phyloP scores from a whole-genome alignment of 2,329 filamentous ascomycete genomes.

The Neonectria sp. region DNA sequence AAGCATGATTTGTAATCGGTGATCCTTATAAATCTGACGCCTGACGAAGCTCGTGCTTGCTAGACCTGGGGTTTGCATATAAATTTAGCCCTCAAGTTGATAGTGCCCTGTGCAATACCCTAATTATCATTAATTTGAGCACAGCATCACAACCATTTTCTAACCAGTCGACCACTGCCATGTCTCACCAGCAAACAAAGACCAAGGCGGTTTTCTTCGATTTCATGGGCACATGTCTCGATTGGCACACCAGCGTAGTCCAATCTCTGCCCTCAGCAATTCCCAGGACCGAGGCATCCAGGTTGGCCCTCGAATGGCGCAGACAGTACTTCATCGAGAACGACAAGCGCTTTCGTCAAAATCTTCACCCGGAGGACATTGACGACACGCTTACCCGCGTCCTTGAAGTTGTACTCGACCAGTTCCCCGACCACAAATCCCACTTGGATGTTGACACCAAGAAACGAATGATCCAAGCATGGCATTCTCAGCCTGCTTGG shows the following conservation, averaged over 20 bases:
- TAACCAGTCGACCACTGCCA: not conserved
- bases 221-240: conserved; percentile 71
- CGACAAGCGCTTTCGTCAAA: conserved; percentile 53
- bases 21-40: not conserved
- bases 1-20: not conserved
- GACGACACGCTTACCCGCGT: conserved; percentile 63
- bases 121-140: not conserved
- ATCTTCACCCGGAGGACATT: conserved; percentile 61
- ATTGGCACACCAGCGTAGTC: conserved; percentile 65
- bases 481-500: conserved; percentile 67
- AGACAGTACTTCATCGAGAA: conserved; percentile 64
- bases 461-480: conserved; percentile 54
- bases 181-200: conserved; percentile 12
- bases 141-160: not conserved
- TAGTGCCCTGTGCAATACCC: too few species aligned
- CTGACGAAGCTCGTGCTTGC: not conserved
- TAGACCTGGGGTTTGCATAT: not conserved
- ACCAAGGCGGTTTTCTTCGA: conserved; percentile 69
- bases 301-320: conserved; percentile 67
- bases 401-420: conserved; percentile 54
- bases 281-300: conserved; percentile 49
- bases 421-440: conserved; percentile 6
- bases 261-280: conserved; percentile 53
- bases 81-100: not conserved
- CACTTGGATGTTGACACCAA: conserved; percentile 36